phyloP scores from a whole-genome alignment of 495 filamentous ascomycete species.

The Tuber melanosporum region DNA sequence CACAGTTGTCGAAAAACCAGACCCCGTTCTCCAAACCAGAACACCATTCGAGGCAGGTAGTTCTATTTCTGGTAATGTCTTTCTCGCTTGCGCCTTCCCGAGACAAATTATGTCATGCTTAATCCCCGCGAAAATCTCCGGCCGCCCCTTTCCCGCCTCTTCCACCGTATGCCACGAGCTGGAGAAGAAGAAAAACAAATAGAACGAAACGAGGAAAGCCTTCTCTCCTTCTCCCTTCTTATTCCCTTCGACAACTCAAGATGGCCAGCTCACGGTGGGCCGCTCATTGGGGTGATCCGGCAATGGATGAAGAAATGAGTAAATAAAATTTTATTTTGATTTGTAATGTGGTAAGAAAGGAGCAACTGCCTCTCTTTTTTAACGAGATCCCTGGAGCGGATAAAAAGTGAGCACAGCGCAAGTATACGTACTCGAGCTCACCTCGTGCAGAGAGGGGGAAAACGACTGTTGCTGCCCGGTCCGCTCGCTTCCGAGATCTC shows the following conservation, averaged over 20 bases:
- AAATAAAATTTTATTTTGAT: neutral
- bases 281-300: neutral
- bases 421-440: too few species aligned
- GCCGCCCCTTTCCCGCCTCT: neutral
- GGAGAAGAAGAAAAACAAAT: neutral
- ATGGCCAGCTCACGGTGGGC: neutral
- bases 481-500: conserved; percentile 1
- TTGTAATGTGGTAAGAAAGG: neutral
- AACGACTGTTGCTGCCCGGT: neutral
- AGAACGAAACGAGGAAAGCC: neutral
- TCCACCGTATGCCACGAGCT: neutral
- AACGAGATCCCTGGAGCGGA: neutral
- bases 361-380: neutral
- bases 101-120: neutral
- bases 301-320: neutral
- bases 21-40: neutral
- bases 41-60: neutral
- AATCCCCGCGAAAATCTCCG: conserved; percentile 2
- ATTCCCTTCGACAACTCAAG: neutral
- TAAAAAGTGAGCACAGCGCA: neutral
- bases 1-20: neutral
- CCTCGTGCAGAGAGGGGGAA: neutral
- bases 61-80: neutral
- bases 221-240: neutral
- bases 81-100: neutral